phyloP scores from a whole-genome alignment of 1,139 yeast genomes.

The Williopsis jadinii region DNA sequence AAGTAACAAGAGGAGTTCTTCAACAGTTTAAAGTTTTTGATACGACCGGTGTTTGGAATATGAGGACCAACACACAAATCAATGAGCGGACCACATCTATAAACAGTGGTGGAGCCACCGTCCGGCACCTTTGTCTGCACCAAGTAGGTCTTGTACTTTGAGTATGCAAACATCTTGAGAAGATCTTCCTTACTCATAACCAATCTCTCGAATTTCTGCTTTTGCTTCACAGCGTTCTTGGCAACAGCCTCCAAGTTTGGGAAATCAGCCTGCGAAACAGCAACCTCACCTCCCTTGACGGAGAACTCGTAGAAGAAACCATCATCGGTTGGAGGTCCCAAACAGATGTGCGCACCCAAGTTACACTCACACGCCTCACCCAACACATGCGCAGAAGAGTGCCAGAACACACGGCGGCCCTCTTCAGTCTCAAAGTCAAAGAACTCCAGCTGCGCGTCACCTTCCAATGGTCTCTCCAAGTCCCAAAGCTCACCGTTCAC shows the following conservation, averaged over 20 bases:
- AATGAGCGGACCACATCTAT: conserved; percentile 96
- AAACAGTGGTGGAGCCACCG: conserved; percentile 92
- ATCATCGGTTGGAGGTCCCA: conserved; percentile 97
- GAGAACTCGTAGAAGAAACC: conserved; percentile 98
- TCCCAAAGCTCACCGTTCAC: conserved; percentile 94
- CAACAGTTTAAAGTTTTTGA: conserved; percentile 88
- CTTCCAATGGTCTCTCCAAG: conserved; percentile 88
- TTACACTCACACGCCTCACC: conserved; percentile 99
- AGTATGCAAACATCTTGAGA: conserved; percentile 88
- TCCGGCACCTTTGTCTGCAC: conserved; percentile 90
- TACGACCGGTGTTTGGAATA: conserved; percentile 94
- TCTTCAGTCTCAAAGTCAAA: conserved; percentile 77
- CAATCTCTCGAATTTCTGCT: conserved; percentile 92
- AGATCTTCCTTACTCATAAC: conserved; percentile 88
- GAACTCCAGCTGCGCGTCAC: conserved; percentile 61
- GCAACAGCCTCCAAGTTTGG: conserved; percentile 80
- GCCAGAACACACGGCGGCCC: conserved; percentile 97
- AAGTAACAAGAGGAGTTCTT: conserved; percentile 97
- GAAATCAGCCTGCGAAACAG: conserved; percentile 80
- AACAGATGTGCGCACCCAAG: conserved; percentile 84
- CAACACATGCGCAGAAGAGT: conserved; percentile 94
- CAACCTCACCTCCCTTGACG: conserved; percentile 72
- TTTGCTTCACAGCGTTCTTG: conserved; percentile 88
- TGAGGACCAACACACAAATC: conserved; percentile 99
- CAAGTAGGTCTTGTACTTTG: conserved; percentile 89